Conservation (phyloP, 345 rosid species). For the Dipteronia dyeriana region DNA sequence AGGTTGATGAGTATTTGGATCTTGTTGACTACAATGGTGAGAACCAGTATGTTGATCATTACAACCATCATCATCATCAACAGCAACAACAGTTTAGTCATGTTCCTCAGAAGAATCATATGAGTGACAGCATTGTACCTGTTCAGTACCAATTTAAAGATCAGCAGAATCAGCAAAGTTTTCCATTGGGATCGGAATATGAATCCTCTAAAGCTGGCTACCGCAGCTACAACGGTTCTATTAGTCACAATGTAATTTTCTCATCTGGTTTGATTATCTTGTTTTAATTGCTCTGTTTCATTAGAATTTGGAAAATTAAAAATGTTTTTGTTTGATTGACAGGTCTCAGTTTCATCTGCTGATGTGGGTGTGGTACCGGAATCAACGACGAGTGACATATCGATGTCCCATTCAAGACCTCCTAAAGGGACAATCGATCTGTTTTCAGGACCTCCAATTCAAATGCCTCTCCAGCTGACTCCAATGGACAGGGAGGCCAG, state of each 20-base stretch:
- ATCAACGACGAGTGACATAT: constrained; percentile 58
- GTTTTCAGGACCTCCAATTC: constrained; percentile 46
- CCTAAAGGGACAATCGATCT: constrained; percentile 67
- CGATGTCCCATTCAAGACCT: constrained; percentile 48
- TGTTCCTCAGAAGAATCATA: constrained; percentile 45
- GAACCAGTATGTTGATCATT: constrained; percentile 48
- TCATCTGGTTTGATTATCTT: too few species aligned
- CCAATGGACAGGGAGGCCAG: constrained; percentile 91
- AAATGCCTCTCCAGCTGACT: constrained; percentile 62
- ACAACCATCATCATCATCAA: constrained; percentile 11
- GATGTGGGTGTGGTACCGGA: constrained; percentile 77
- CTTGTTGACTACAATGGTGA: constrained; percentile 68
- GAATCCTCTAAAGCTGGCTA: constrained; percentile 48
- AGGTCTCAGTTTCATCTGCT: constrained; percentile 71
- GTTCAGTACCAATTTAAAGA: constrained; percentile 46
- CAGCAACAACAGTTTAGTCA: constrained; percentile 32
- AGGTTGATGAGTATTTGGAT: constrained; percentile 75
- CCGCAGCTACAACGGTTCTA: constrained; percentile 50
- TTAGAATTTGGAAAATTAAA: too few species aligned
- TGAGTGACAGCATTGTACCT: constrained; percentile 81
- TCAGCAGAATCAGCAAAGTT: constrained; percentile 45
- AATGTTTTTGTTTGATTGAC: too few species aligned
- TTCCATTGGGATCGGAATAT: constrained; percentile 51
- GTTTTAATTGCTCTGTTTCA: too few species aligned
- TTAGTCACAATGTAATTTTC: constrained; percentile 48